Base-by-base conservation (phyloP, 2,329 filamentous ascomycete species). In the Aspergillus viridinutans region DNA sequence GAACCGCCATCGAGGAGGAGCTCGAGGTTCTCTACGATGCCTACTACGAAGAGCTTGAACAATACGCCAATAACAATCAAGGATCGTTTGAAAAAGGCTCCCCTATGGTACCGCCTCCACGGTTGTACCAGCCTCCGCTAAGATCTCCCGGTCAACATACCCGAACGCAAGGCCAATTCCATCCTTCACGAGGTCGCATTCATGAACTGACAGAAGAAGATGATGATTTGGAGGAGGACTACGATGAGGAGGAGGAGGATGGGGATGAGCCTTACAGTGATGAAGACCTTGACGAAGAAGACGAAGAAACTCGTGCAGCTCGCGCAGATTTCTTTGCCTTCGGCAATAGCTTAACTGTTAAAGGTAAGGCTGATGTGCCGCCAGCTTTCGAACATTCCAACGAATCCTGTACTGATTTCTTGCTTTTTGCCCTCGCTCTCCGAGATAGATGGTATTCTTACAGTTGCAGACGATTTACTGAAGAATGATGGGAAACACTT, bases 401-500 rank as follows among this genome's bases (percentile, higher is more conserved):
- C 42, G 56, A 68, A 66, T 58, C 62, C 62, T 54, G 50, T 49
- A 52, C 60, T 65, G 55, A 77, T 72, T 76, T 72, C 73, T 77
- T 69, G 75, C 70, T 71, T 71, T 76, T 67, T 71, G 76, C 62
- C 70, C 64, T 72, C 72, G 69, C 73, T 72, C 23, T 52, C 53
- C 40, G 21, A 50, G 65, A 61, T 68, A 80, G 92, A 94, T 81
- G 95, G 94, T 72, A 97, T 99, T 76, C 86, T 99, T 73, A 99
- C 94, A 64, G 94, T 99, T 71, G 94, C 94, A 74, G 94, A 99
- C 80, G 94, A 99, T 78, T 83, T 99, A 64, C 84, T 99, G 62
- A 97, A 97, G 76, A 99, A 99, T 76, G 94, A 99, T 76, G 94
- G 94, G 69, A 96, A 96, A 76, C 96, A 96, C 72, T 99, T 99